These are phyloP conservation scores for Fraxinus quadrangulata DNA, from an alignment of 257 asterid genomes.

Conservation along the genomic window DNA sequence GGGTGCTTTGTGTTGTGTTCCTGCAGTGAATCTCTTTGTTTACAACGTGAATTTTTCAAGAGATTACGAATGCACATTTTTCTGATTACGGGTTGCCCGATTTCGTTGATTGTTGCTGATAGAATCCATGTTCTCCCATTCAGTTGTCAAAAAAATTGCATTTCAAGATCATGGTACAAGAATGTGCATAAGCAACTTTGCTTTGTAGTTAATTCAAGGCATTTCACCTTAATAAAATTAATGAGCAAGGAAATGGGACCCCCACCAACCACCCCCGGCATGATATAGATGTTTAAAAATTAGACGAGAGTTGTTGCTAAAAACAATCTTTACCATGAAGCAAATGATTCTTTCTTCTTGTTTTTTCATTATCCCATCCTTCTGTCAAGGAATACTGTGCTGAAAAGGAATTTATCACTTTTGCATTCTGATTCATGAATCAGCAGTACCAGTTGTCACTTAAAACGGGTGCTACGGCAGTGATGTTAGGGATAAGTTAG, in stretches of 20 bases:
- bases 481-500: too few species aligned
- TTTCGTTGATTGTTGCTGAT: not conserved
- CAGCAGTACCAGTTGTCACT: too few species aligned
- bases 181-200: conserved; percentile 32
- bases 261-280: conserved; percentile 10
- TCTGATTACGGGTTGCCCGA: not conserved
- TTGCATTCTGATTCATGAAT: too few species aligned
- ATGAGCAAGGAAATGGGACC: conserved; percentile 31
- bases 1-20: not conserved
- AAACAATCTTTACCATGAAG: conserved; percentile 36
- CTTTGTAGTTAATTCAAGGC: conserved; percentile 39
- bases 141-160: not conserved
- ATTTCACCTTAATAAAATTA: conserved; percentile 26
- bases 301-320: not conserved
- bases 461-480: too few species aligned
- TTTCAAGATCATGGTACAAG: conserved; percentile 5
- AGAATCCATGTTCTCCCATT: not conserved
- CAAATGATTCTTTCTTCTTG: conserved; percentile 34
- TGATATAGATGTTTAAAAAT: not conserved
- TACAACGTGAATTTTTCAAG: not conserved
- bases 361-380: conserved; percentile 29
- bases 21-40: not conserved
- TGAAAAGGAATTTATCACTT: not conserved
- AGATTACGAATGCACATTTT: not conserved
- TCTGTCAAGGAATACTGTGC: not conserved